phyloP scores from a whole-genome alignment of 23 red algal species.

The Gracilaria caudata region DNA sequence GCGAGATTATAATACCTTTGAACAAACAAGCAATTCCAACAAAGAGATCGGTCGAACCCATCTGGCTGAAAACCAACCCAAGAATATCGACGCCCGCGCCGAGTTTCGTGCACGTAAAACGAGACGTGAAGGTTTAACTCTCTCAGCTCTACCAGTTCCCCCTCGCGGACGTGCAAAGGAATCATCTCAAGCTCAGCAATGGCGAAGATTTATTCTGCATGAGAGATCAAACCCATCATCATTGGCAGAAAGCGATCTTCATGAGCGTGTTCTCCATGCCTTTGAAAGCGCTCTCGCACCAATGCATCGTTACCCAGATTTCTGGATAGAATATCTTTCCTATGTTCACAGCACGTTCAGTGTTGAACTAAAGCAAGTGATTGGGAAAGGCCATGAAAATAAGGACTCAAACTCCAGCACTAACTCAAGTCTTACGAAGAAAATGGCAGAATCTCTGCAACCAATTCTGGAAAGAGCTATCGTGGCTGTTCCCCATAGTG shows the following conservation, averaged over 20 bases:
- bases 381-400: slow-evolving; percentile 9
- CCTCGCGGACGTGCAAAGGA: slow-evolving; percentile 69
- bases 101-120: slow-evolving; percentile 80
- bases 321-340: slow-evolving; percentile 83
- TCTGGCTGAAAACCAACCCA: slow-evolving; percentile 56
- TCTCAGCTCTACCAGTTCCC: slow-evolving; percentile 54
- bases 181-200: slow-evolving; percentile 65
- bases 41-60: slow-evolving; percentile 74
- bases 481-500: slow-evolving; percentile 63
- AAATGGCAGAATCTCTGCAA: slow-evolving; percentile 37
- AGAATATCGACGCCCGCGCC: slow-evolving; percentile 76
- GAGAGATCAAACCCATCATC: slow-evolving; percentile 70
- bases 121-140: slow-evolving; percentile 71
- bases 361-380: slow-evolving; percentile 17
- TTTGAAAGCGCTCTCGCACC: slow-evolving; percentile 80
- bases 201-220: slow-evolving; percentile 74
- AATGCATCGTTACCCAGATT: slow-evolving; percentile 82
- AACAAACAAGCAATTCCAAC: slow-evolving; percentile 71
- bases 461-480: slow-evolving; percentile 60
- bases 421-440: slow-evolving; percentile 26
- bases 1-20: slow-evolving; percentile 84
- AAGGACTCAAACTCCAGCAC: slow-evolving; percentile 27
- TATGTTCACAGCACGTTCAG: slow-evolving; percentile 50
- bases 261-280: slow-evolving; percentile 67
- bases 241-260: slow-evolving; percentile 67